Percentiles rank a stretch among this genome's conserved stretches.
Conservation (phyloP, 306 rosid species). For the Dalbergia oliveri region DNA sequence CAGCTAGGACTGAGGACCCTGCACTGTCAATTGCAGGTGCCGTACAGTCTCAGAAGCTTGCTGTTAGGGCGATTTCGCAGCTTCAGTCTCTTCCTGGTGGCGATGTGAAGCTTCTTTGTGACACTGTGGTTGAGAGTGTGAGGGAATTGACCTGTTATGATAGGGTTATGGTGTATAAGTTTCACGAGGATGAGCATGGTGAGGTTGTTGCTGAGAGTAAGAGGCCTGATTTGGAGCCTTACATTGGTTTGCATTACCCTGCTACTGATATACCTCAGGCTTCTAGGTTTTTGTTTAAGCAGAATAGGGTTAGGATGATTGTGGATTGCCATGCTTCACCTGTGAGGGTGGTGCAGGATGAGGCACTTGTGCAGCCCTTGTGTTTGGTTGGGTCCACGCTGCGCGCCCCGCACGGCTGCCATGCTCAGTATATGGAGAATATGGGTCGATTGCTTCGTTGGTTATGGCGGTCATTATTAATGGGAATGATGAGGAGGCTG, state of each 20-base stretch:
- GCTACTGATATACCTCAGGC: conserved; percentile 98
- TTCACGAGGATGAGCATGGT: conserved; percentile 99
- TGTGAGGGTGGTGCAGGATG: conserved; percentile 79
- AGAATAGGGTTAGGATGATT: conserved; percentile 96
- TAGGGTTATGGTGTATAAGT: conserved; percentile 94
- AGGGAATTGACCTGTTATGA: conserved; percentile 87
- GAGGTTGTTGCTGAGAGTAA: conserved; percentile 96
- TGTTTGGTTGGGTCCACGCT: conserved; percentile 97
- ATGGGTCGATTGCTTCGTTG: conserved; percentile 90
- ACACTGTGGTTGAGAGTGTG: conserved; percentile 84
- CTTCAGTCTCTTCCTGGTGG: conserved; percentile 91
- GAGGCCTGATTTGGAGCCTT: conserved; percentile 87
- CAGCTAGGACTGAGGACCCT: conserved; percentile 87
- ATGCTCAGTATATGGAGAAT: conserved; percentile 95
- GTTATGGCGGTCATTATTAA: conserved; percentile 91
- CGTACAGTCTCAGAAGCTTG: conserved; percentile 94
- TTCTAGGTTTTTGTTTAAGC: conserved; percentile 95
- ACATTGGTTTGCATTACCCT: conserved; percentile 95
- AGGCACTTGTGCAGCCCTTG: conserved; percentile 78
- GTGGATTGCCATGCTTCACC: conserved; percentile 84
- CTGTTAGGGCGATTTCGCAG: conserved; percentile 88
- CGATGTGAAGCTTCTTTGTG: conserved; percentile 77
- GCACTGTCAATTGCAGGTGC: conserved; percentile 98
- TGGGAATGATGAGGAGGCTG: conserved; percentile 73
- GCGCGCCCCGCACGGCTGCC: conserved; percentile 94